Evolutionary conservation across 2,329 filamentous ascomycete species (phyloP).

Genomic region (Lasiodiplodia citricola): DNA sequence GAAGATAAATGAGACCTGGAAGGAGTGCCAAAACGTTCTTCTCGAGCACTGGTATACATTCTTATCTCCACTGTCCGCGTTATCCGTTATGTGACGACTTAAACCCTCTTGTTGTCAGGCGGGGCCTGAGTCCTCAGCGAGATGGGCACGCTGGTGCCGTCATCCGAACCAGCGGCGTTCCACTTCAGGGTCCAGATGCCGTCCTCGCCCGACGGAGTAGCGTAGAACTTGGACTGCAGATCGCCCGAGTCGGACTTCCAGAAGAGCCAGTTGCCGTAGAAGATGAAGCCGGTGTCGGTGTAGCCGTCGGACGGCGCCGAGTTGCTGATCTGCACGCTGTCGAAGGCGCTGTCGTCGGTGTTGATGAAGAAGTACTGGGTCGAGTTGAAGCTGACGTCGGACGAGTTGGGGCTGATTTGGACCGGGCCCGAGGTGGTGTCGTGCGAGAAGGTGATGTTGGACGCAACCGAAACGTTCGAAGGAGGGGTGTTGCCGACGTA

Average conservation of each 20-base stretch:
- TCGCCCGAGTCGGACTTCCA: conserved; percentile 9
- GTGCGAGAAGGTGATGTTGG: conserved; percentile 22
- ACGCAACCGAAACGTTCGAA: conserved; percentile 14
- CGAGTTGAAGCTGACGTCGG: not conserved
- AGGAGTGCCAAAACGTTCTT: not conserved
- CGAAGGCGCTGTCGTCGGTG: conserved; percentile 8
- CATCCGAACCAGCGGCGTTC: not conserved
- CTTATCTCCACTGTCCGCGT: too few relatives aligned
- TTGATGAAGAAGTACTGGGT: conserved; percentile 23
- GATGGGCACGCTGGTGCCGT: conserved; percentile 7
- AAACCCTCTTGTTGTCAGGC: not conserved
- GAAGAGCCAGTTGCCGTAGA: conserved; percentile 24
- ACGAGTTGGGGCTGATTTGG: conserved; percentile 8
- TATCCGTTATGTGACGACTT: too few relatives aligned
- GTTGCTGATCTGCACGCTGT: conserved; percentile 14
- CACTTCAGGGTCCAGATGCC: conserved; percentile 20
- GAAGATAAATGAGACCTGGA: not conserved
- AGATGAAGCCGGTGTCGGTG: conserved; percentile 23
- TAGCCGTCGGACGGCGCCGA: conserved; percentile 9
- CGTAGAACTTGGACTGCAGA: conserved; percentile 22
- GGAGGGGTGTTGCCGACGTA: conserved; percentile 14
- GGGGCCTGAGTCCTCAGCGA: conserved; percentile 18
- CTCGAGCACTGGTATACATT: not conserved
- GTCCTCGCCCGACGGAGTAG: conserved; percentile 11
- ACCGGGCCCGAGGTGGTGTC: conserved; percentile 1